Evolutionary conservation across 192 early-diverging fungal genomes (phyloP).

Genomic region (Coemansia sp.): DNA sequence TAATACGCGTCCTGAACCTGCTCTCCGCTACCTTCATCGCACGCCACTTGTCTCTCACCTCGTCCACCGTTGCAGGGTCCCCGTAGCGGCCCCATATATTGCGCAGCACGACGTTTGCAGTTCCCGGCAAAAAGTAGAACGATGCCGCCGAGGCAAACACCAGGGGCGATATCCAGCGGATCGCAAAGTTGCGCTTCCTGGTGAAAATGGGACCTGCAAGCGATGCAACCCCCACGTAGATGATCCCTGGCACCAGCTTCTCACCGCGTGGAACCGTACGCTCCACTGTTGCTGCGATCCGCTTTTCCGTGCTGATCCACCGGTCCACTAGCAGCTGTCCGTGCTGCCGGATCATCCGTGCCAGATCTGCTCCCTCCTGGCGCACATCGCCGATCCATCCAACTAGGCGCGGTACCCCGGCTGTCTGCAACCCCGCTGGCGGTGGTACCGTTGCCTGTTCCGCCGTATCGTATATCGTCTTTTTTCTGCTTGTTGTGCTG

Average conservation of each 20-base stretch:
- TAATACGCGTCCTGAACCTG: neutral
- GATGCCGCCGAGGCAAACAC: conserved; percentile 38
- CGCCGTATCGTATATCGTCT: conserved; percentile 44
- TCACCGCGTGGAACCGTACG: conserved; percentile 44
- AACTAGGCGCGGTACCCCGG: conserved; percentile 16
- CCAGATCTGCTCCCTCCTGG: neutral
- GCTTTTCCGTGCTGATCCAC: conserved; percentile 29
- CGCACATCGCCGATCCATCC: conserved; percentile 11
- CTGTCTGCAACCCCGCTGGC: neutral
- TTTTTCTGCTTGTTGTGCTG: conserved; percentile 15
- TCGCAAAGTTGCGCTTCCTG: conserved; percentile 28
- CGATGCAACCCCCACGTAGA: conserved; percentile 48
- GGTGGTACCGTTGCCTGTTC: neutral
- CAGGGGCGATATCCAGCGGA: conserved; percentile 45
- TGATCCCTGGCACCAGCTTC: conserved; percentile 32
- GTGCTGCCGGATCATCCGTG: neutral
- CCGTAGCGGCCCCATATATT: conserved; percentile 54
- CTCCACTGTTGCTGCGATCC: conserved; percentile 7
- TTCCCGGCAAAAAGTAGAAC: conserved; percentile 46
- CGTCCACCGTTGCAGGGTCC: conserved; percentile 33
- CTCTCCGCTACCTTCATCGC: conserved; percentile 2
- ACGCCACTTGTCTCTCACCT: neutral
- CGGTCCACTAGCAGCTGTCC: conserved; percentile 20
- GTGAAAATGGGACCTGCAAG: conserved; percentile 54
- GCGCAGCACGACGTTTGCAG: conserved; percentile 34